Base-by-base conservation (phyloP, 192 early-diverging fungal species). In the Entomortierella beljakovae region DNA sequence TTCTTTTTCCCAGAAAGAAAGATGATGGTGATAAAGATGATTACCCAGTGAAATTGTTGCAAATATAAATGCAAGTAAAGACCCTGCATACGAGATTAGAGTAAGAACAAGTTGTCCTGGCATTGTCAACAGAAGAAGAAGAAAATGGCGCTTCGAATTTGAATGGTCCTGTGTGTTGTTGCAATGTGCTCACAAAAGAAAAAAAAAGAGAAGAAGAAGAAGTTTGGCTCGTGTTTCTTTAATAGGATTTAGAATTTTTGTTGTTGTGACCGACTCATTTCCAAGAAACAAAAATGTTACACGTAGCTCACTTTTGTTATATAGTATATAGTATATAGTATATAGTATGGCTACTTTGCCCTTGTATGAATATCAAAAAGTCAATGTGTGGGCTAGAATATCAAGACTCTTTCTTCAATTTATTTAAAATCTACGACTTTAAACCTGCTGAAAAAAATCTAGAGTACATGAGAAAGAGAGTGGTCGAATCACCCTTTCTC, bases 11-110 rank as follows among this genome's bases (percentile, higher is more conserved):
- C n/a, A n/a, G n/a, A n/a, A n/a, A n/a, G n/a, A n/a, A n/a, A 40
- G 7, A 40, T 13, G 37, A 6, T 6, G 7, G 37, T 26, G 59
- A 33, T 7, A 18, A 23, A 38, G 10, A 33, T 43, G 28, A 51
- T 15, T 82, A 88, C 88, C 88, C 66, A 91, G 81, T 49, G 89
- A 89, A 10, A 90, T 71, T 11, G 84, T 84, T 15, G 88, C 50
- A 70, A 91, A 91, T 29, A 80, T 50, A 57, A 90, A 86, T 7
- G 83, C 84, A 18, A 88, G 61, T 1, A 43, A 68, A 11, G 83
- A 69, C 49, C 84, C 89, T 1, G 61, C 77, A 70, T 89, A 91
- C 22, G 85, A 86, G 63, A 88, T 80, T 31, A 88, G 28, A 35
- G 84, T 80, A 23, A 88, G 71, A 11, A 81, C 70, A 11, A 80